Conservation (phyloP, 345 rosid species). For the Dimocarpus longan region DNA sequence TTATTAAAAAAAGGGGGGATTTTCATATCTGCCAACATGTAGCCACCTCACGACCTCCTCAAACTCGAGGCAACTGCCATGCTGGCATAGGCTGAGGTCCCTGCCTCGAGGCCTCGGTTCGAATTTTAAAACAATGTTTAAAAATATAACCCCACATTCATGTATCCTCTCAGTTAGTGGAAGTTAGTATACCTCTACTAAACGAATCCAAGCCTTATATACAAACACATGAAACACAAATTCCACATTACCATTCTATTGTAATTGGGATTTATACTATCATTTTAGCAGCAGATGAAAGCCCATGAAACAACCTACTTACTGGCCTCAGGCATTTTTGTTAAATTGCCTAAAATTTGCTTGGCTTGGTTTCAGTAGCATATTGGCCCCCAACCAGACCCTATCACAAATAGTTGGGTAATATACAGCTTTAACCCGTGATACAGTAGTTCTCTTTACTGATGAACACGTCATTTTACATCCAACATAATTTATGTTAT, state of each 20-base stretch:
- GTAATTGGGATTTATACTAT: background rate
- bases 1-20: too few relatives aligned
- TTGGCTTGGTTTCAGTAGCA: background rate
- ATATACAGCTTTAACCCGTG: background rate
- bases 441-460: background rate
- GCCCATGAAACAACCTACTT: background rate
- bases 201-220: background rate
- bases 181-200: background rate
- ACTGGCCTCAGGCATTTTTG: background rate
- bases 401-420: background rate
- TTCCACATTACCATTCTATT: background rate
- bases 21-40: too few relatives aligned
- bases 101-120: too few relatives aligned
- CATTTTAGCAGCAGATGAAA: background rate
- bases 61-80: too few relatives aligned
- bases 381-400: background rate
- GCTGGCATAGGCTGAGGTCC: too few relatives aligned
- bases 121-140: too few relatives aligned
- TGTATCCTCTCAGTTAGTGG: background rate
- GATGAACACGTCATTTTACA: background rate
- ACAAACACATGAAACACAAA: background rate
- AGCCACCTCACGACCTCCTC: too few relatives aligned
- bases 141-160: background rate
- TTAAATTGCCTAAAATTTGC: background rate
- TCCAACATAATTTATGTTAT: background rate